Percentiles rank a stretch among this genome's conserved stretches.
Conservation (phyloP, 129 eudicot species). For the Tagetes erecta region DNA sequence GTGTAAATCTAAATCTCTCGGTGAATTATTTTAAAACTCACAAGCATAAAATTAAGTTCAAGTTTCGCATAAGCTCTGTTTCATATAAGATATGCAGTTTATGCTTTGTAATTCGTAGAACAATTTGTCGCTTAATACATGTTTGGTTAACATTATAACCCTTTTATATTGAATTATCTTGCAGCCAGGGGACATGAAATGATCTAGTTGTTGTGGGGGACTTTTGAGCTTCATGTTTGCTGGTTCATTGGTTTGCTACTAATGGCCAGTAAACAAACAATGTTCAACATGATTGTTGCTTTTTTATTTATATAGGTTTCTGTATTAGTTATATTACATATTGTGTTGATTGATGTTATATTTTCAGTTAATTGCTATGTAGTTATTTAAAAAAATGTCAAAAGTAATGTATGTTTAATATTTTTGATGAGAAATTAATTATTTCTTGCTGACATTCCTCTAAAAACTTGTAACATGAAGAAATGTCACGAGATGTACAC, state of each 20-base stretch:
- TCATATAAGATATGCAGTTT: background rate
- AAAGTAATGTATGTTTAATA: background rate
- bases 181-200: slow-evolving; percentile 27
- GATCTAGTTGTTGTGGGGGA: slow-evolving; percentile 14
- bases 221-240: slow-evolving; percentile 25
- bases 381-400: slow-evolving; percentile 8
- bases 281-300: slow-evolving; percentile 10
- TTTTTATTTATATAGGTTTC: slow-evolving; percentile 22
- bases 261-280: slow-evolving; percentile 24
- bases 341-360: slow-evolving; percentile 3
- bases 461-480: slow-evolving; percentile 7
- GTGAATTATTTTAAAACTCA: background rate
- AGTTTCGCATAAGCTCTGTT: background rate
- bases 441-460: slow-evolving; percentile 7
- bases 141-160: slow-evolving; percentile 1
- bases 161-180: slow-evolving; percentile 15
- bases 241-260: slow-evolving; percentile 19
- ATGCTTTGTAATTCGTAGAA: slow-evolving; percentile 4
- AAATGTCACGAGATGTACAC: slow-evolving; percentile 32
- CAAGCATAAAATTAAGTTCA: background rate
- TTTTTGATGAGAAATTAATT: background rate
- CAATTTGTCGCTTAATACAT: background rate
- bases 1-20: background rate
- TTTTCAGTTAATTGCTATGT: background rate
- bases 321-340: slow-evolving; percentile 8